Evolutionary conservation across 805 yeast species (phyloP), one percentile per base, ranked within the genome.

Genomic region (Metschnikowia drakensbergensis): DNA sequence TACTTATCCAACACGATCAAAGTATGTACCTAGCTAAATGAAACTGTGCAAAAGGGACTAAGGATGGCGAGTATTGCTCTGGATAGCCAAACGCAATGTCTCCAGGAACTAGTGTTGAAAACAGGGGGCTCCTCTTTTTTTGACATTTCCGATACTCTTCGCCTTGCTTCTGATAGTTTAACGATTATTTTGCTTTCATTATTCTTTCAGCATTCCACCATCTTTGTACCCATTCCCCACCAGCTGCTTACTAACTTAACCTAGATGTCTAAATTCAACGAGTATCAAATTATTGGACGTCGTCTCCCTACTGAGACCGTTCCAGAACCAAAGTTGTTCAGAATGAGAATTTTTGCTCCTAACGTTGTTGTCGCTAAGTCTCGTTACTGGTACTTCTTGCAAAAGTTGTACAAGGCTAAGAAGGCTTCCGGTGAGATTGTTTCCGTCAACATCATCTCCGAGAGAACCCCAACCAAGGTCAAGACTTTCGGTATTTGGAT

Each of bases 341-440:
- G 99, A 79, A 94, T 94, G 98, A 90, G 97, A 84, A 90, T 94
- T 80, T 94, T 94, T 77, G 99, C 99, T 74, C 91, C 96, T 69
- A 94, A 94, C 83, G 87, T 83, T 67, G 98, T 94, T 76, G 95
- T 94, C 76, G 99, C 99, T 75, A 94, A 94, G 86, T 94, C 99
- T 70, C 92, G 99, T 83, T 94, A 89, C 96, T 94, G 99, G 99
- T 94, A 94, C 84, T 94, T 94, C 84, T 86, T 94, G 81, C 96
- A 92, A 80, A 91, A 90, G 80, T 85, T 94, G 77, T 96, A 92
- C 88, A 92, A 95, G 84, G 97, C 94, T 74, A 94, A 94, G 94
- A 90, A 88, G 84, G 94, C 99, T 68, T 89, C 96, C 71, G 99
- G 99, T 87, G 99, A 94, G 83, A 81, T 94, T 71, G 96, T 94